Evolutionary conservation across 768 basidiomycete genomes (phyloP), one percentile per base, ranked within the genome.

Genomic region (Pleurotus citrinopileatus): DNA sequence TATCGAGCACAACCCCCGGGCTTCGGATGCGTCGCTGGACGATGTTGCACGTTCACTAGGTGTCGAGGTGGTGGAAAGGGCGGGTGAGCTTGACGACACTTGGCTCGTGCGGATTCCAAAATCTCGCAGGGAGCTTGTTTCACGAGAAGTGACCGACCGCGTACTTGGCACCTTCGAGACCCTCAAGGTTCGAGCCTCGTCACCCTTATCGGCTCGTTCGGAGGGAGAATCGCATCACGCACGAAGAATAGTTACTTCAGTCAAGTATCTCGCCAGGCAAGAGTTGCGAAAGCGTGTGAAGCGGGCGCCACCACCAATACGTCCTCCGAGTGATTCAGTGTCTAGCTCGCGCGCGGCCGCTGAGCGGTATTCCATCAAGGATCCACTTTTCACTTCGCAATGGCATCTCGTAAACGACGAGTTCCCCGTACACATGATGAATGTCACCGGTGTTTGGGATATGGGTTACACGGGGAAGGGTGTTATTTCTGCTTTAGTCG

Each of bases 381-480:
- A 98, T 65, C 96, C 96, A 0, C 74, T 87, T 56, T 94, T 97
- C 65, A 65, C 76, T 13, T 68, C 81, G 55, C 96, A 98, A 74
- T 98, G 97, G 97, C 96, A 98, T 73, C 75, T 98, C 20, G 81
- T 97, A 56, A 98, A 99, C 70, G 84, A 89, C 56, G 80, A 91
- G 28, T 83, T 76, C 59, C 89, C 87, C 3, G 81, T 89, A 62
- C 82, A 91, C 59, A 84, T 80, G 77, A 89, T 99, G 86, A 98
- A 99, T 63, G 90, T 94, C n/a, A 89, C 93, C 0, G 78, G 82
- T 9, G 75, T 97, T 0, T 99, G 97, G 97, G 90, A 89, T 26
- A 81, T 87, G 72, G 95, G 93, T 2, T 78, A 94, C 59, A 93
- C 88, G 0, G 97, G 97, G 1, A 77, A 84, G 60, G 95, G 92